Base-by-base conservation (phyloP, 257 asterid genomes). In the Capsicum rhomboideum region DNA sequence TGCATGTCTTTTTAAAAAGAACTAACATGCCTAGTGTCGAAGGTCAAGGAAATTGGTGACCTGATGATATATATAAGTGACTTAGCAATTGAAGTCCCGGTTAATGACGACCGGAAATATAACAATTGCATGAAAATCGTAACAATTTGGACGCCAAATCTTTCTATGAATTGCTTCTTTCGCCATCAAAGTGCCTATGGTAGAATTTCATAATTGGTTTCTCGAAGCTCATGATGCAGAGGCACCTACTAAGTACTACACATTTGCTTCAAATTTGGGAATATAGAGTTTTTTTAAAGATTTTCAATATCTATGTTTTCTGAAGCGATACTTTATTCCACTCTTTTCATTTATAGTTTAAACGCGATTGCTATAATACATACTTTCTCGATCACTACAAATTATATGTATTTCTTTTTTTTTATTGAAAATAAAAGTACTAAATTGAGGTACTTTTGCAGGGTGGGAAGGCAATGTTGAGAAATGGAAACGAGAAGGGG, bases 381-480 rank as follows among this genome's bases (percentile, higher is more conserved):
- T 66, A 52, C 56, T 66, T 29, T 9, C 14, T 16, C 23, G 1
- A 31, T 10, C 75, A 8, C 8, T 68, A 69, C 4, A 37, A 69
- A 20, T 69, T 69, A 67, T 68, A 34, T 34, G n/a, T 34, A 68
- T 37, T 4, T 8, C 0, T 7, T 37, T 11, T 20, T 34, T 21
- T 59, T 7, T 21, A 21, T 2, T 59, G 28, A n/a, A 59, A 21
- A 8, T 7, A 12, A 12, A 8, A 20, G 20, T 56, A 7, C 11
- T 59, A 63, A n/a, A 63, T 26, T 63, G 4, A 13, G 40, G 20
- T n/a, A 40, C 40, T 71, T 12, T 29, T 79, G 66, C 80, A 89
- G 90, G 91, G 3, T 89, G 91, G 91, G 89, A 89, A 72, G 87
- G 87, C 71, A 89, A 89, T 54, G 86, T 82, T 54, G 87, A 82